A percentile compares a stretch with the other conserved stretches of the same genome.
Evolutionary conservation across 768 basidiomycete genomes (phyloP).

Genomic region (Hygrophorus pudorinus): DNA sequence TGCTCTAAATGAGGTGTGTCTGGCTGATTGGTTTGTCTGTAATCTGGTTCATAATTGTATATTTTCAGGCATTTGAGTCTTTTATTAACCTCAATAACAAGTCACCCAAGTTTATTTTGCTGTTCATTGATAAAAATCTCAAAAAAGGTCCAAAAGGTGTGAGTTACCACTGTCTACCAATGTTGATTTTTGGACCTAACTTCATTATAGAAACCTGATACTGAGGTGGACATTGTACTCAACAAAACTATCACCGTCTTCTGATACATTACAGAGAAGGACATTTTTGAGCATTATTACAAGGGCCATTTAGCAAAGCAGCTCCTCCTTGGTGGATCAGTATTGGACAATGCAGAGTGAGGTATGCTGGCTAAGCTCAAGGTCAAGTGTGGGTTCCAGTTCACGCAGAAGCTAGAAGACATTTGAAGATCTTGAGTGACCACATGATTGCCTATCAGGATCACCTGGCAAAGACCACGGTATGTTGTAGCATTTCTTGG

Average conservation of each 20-base stretch:
- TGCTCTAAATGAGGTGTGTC: slow-evolving; percentile 70
- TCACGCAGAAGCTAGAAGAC: slow-evolving; percentile 95
- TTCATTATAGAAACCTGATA: slow-evolving; percentile 77
- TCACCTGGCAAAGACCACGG: slow-evolving; percentile 47
- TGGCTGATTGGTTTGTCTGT: background rate
- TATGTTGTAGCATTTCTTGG: slow-evolving; percentile 25
- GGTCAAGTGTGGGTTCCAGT: slow-evolving; percentile 91
- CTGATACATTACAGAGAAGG: slow-evolving; percentile 89
- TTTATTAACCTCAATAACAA: slow-evolving; percentile 86
- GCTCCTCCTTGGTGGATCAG: slow-evolving; percentile 75
- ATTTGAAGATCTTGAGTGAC: slow-evolving; percentile 90
- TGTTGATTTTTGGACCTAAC: slow-evolving; percentile 5
- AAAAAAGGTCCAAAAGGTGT: slow-evolving; percentile 93
- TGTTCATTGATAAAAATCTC: slow-evolving; percentile 95
- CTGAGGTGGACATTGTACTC: slow-evolving; percentile 79
- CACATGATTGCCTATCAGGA: slow-evolving; percentile 65
- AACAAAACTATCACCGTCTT: slow-evolving; percentile 97
- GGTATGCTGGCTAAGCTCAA: slow-evolving; percentile 97
- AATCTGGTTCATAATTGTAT: background rate
- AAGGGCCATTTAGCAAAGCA: slow-evolving; percentile 93
- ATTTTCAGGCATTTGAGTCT: slow-evolving; percentile 72
- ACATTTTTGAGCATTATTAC: slow-evolving; percentile 96
- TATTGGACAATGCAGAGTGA: slow-evolving; percentile 95
- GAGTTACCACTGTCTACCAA: slow-evolving; percentile 19
- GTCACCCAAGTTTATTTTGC: slow-evolving; percentile 87